phyloP scores from a whole-genome alignment of 1,284 basidiomycete species.

The Retiboletus flavoniger region DNA sequence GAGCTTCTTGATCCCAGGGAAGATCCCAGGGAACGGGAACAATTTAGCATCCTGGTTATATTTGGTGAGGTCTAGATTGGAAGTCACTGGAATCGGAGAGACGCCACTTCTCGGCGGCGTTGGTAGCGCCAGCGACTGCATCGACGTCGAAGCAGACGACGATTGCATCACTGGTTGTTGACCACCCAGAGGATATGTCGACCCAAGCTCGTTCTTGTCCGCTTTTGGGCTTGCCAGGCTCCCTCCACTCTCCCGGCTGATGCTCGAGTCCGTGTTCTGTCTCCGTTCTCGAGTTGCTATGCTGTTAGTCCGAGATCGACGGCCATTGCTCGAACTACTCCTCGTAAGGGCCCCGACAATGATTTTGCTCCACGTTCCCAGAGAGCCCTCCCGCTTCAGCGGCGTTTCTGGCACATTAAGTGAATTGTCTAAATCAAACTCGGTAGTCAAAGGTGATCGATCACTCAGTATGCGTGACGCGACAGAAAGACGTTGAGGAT shows the following conservation, averaged over 20 bases:
- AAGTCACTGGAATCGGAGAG: conserved; percentile 69
- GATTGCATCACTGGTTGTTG: conserved; percentile 54
- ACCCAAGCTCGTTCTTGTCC: conserved; percentile 49
- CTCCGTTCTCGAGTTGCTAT: conserved; percentile 61
- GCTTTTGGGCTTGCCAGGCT: conserved; percentile 61
- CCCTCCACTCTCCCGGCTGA: conserved; percentile 72
- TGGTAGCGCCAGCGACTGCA: conserved; percentile 56
- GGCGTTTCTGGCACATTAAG: conserved; percentile 45
- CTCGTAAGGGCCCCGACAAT: conserved; percentile 41
- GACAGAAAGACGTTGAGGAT: conserved; percentile 60
- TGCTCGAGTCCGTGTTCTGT: conserved; percentile 65
- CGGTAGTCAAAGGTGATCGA: conserved; percentile 51
- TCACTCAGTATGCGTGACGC: conserved; percentile 56
- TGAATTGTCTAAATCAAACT: conserved; percentile 60
- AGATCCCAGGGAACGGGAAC: conserved; percentile 88
- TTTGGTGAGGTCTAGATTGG: conserved; percentile 55
- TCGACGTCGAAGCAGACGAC: conserved; percentile 64
- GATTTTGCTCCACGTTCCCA: conserved; percentile 63
- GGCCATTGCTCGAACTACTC: conserved; percentile 60
- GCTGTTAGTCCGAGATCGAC: conserved; percentile 76
- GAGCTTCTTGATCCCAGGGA: conserved; percentile 78
- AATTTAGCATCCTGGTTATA: conserved; percentile 75
- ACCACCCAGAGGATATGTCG: conserved; percentile 40
- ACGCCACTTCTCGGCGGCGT: conserved; percentile 52
- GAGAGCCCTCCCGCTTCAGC: conserved; percentile 55